Evolutionary conservation across 495 filamentous ascomycete genomes (phyloP), one percentile per base, ranked within the genome.

Genomic region (Letharia lupina): DNA sequence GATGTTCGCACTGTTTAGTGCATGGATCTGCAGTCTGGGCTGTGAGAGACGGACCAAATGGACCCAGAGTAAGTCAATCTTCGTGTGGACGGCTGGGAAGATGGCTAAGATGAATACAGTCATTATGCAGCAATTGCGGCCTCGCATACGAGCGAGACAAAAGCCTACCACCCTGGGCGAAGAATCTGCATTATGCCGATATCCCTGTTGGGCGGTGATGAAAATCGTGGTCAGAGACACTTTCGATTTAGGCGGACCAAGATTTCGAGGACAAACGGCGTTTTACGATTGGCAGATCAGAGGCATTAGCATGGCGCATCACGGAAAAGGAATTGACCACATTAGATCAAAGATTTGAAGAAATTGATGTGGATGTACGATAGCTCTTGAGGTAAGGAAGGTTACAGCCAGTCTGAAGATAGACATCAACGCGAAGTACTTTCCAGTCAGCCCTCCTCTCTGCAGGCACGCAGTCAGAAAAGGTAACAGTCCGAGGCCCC

Each of bases 41-140:
- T 63, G 93, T 97, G 13, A 78, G 93, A 73, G 94, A 99, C 73
- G 94, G 94, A 33, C 94, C 94, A 23, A 79, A 82, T 68, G 94
- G 93, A 56, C 83, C 87, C 63, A 87, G 90, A 75, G 93, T 97
- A 83, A 82, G 86, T 8, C 18, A 44, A 54, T n/a, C 61, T 60
- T 45, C 7, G 33, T 67, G 50, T 4, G 15, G 10, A 12, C 47
- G 44, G 50, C 50, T 10, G 40, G 31, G 50, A 12, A 28, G 12
- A 9, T 48, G 40, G n/a, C 56, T 56, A 3, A 61, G 12, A 67
- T 65, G 66, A 70, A 67, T 58, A 72, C 65, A 52, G 40, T 62
- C 91, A 33, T 84, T 99, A 31, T 99, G 94, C 77, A 88, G 89
- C 75, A 98, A 96, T 73, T 99, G 94, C 77, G 93, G 91, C 64